These are phyloP conservation scores for Xylaria flabelliformis DNA, from an alignment of 495 filamentous ascomycete genomes.

Conservation along the genomic window DNA sequence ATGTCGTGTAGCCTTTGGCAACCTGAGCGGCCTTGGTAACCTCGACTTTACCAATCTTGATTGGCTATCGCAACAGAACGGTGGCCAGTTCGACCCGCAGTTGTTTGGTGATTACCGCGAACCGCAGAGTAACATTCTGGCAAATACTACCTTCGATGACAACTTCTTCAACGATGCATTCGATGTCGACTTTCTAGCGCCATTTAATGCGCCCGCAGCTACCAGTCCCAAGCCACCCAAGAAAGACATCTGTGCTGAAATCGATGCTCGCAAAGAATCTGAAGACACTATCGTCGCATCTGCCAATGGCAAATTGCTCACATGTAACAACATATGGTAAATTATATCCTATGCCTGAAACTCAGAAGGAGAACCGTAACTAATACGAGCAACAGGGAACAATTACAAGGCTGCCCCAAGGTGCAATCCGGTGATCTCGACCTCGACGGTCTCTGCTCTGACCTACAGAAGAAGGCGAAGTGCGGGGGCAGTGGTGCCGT, in stretches of 20 bases:
- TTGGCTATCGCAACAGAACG: slow-evolving; percentile 83
- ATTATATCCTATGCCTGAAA: slow-evolving; percentile 35
- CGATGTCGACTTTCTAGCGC: slow-evolving; percentile 75
- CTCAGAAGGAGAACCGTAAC: slow-evolving; percentile 32
- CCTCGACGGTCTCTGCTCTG: slow-evolving; percentile 88
- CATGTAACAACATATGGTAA: slow-evolving; percentile 93
- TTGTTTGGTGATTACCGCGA: slow-evolving; percentile 95
- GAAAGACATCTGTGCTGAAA: slow-evolving; percentile 73
- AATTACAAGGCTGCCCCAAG: slow-evolving; percentile 83
- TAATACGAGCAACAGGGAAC: slow-evolving; percentile 69
- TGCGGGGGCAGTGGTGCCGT: slow-evolving; percentile 94
- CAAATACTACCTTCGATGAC: slow-evolving; percentile 66
- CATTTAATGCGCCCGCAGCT: slow-evolving; percentile 69
- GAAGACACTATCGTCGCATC: slow-evolving; percentile 68
- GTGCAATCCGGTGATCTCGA: slow-evolving; percentile 89
- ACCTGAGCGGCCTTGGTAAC: slow-evolving; percentile 40
- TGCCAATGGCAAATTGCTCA: slow-evolving; percentile 66
- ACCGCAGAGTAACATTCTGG: slow-evolving; percentile 74
- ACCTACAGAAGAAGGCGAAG: slow-evolving; percentile 94
- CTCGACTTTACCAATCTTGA: slow-evolving; percentile 63
- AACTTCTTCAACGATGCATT: slow-evolving; percentile 92
- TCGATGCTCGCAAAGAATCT: slow-evolving; percentile 73
- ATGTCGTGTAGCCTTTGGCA: slow-evolving; percentile 40
- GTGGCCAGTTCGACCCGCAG: slow-evolving; percentile 87
- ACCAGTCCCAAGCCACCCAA: slow-evolving; percentile 57